Evolutionary conservation across 768 basidiomycete genomes (phyloP), one percentile per base, ranked within the genome.

Genomic region (Mycena pura): DNA sequence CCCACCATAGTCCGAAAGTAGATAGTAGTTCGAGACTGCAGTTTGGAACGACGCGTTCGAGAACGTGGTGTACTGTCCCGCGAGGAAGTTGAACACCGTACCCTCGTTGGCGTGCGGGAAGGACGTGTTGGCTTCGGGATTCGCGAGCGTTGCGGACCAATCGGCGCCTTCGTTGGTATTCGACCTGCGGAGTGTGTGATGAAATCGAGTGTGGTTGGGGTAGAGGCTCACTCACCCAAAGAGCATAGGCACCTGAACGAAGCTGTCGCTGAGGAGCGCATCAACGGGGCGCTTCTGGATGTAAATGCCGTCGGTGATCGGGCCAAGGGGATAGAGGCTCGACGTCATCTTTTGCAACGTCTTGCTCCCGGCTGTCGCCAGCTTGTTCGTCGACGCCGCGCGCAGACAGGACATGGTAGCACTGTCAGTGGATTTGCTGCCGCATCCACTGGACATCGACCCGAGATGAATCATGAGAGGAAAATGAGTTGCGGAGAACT

Each of bases 161-260:
- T 70, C 56, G 1, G 77, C 76, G n/a, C 80, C 80, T 63, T 81
- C 80, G 64, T 81, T 68, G 0, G 79, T 76, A 57, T 81, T 81
- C 9, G 79, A 78, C 10, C 76, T 77, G 22, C 8, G 13, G 19
- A 17, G 25, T 7, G 19, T 17, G 15, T 13, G 1, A 32, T 11
- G 8, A 39, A 19, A 1, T n/a, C 0, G 5, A 17, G 14, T 6
- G 19, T 24, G 11, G 19, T 32, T 2, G 32, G 3, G 11, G 6
- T 2, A 9, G 21, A 28, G 28, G n/a, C 2, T 47, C 14, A 44
- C 70, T 31, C 39, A 74, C 76, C 79, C 80, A 48, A 77, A 79
- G 24, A 80, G 68, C 15, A 79, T 71, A 1, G 80, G 78, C 7
- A 81, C 76, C 14, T 63, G 68, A 5, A 77, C 73, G 55, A 81